phyloP scores from a whole-genome alignment of 2,329 filamentous ascomycete genomes.

The Hypoxylon rubiginosum region DNA sequence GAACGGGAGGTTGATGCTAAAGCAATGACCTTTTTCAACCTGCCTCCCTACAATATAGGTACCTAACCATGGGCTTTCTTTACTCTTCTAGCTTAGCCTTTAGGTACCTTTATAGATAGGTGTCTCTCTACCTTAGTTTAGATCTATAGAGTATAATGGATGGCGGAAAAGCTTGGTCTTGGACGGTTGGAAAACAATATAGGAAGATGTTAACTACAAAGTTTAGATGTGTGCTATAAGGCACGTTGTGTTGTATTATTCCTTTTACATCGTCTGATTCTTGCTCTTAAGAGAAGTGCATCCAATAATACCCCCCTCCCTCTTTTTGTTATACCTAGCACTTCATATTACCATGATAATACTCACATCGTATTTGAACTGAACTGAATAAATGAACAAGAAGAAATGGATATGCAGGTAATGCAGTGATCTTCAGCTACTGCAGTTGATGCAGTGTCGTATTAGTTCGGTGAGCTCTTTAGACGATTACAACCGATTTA shows the following conservation, averaged over 20 bases:
- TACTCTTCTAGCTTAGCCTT: not conserved
- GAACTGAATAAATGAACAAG: too few relatives aligned
- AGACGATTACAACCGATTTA: not conserved
- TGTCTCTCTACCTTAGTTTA: too few relatives aligned
- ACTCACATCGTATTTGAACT: not conserved
- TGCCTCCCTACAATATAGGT: too few relatives aligned
- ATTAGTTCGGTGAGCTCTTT: conserved; percentile 10
- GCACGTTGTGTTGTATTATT: not conserved
- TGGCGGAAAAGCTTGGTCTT: not conserved
- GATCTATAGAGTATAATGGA: not conserved
- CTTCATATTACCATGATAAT: too few relatives aligned
- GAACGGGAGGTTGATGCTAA: conserved; percentile 78
- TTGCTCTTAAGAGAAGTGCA: not conserved
- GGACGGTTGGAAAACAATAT: not conserved
- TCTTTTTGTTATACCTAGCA: not conserved
- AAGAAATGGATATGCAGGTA: not conserved
- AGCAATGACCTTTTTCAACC: conserved; percentile 52
- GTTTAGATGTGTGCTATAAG: not conserved
- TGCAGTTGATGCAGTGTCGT: not conserved
- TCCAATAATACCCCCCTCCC: not conserved
- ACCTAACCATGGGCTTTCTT: not conserved
- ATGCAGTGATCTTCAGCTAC: not conserved
- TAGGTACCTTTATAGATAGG: not conserved
- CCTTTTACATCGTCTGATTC: not conserved
- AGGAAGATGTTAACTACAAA: not conserved